Evolutionary conservation across 495 filamentous ascomycete genomes (phyloP), one percentile per base, ranked within the genome.

Genomic region (Lichenothelia convexa): DNA sequence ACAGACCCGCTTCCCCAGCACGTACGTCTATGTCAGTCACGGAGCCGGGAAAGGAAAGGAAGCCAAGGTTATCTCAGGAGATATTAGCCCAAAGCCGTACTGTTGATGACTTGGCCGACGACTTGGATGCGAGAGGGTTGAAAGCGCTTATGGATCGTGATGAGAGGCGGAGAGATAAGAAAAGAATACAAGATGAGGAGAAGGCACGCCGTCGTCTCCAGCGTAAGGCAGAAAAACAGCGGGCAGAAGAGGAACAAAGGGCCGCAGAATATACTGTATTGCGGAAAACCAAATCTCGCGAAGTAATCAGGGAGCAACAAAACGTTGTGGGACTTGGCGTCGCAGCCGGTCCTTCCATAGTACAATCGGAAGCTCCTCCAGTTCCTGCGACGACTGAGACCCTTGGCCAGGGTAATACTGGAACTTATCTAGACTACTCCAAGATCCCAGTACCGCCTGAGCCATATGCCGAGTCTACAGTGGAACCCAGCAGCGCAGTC

Each of bases 111-210:
- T 60, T 89, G 24, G 85, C 83, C 17, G 78, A 93, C 52, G 74
- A 80, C 26, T 60, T 93, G 29, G 78, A 76, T 55, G 78, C 85
- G 1, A 68, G 77, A 23, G 80, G 75, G 46, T 47, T 94, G 34
- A 65, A 84, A 15, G 80, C 91, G 46, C 53, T 92, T 22, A 70
- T 94, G 65, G 85, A 94, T 39, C 61, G 85, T 37, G 85, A 94
- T 50, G 63, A 77, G 41, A 70, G 82, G 40, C 66, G 85, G 21
- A 68, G 65, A 40, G 80, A 92, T 39, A 73, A 68, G 50, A 83
- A 81, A 58, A 65, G 64, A 34, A 62, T 74, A 37, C 64, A 68
- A 29, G 78, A 91, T 18, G 71, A 76, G 39, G 78, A 86, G 43
- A 75, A 61, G 40, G 52, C 79, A 18, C 68, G 80, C 39, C 67